A percentile compares a stretch with the other conserved stretches of the same genome.
phyloP scores from a whole-genome alignment of 345 rosid species.

The Kernera saxatilis region DNA sequence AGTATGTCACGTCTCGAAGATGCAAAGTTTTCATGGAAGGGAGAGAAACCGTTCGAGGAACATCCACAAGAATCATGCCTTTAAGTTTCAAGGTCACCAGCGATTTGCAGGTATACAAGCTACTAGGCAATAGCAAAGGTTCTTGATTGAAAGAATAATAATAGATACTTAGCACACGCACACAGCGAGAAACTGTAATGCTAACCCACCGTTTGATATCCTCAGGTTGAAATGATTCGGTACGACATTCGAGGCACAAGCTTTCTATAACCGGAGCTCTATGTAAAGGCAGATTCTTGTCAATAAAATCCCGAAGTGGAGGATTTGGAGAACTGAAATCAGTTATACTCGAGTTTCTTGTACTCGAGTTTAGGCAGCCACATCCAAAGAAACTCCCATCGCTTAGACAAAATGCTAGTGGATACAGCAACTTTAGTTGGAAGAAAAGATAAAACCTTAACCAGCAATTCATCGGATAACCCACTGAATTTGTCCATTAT shows the following conservation, averaged over 20 bases:
- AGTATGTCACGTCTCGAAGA: background rate
- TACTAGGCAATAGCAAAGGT: background rate
- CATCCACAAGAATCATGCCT: background rate
- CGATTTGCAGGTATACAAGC: background rate
- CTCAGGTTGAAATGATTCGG: background rate
- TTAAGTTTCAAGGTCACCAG: background rate
- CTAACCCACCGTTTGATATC: background rate
- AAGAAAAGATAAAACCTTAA: background rate
- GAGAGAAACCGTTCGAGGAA: background rate
- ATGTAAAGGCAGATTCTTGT: background rate
- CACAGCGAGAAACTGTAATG: background rate
- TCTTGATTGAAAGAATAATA: background rate
- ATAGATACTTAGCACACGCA: background rate
- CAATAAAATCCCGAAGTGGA: background rate
- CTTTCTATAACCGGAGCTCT: background rate
- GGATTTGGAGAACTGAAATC: background rate
- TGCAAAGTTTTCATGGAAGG: background rate
- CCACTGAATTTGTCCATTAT: background rate
- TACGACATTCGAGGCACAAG: background rate
- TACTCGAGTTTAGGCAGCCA: background rate
- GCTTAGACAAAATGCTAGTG: background rate
- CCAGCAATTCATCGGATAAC: background rate
- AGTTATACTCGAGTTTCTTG: background rate
- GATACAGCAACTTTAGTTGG: no score
- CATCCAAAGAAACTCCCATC: constrained; percentile 3